phyloP scores from a whole-genome alignment of 495 filamentous ascomycete species.

The Pseudoneurospora amorphoporcata region DNA sequence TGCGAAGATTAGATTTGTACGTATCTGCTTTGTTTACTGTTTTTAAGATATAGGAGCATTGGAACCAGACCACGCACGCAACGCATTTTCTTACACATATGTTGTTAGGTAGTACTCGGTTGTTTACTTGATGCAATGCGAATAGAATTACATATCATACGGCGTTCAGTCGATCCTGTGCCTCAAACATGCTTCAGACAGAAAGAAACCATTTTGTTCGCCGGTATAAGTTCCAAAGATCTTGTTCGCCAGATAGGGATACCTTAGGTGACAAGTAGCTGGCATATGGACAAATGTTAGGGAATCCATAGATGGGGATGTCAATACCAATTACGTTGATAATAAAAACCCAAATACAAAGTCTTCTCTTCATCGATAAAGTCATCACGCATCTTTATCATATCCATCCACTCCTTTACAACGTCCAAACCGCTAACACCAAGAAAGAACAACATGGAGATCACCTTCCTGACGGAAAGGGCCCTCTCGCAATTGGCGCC shows the following conservation, averaged over 20 bases:
- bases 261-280: no score
- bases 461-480: not conserved
- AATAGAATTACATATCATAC: not conserved
- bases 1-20: not conserved
- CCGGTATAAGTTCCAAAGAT: no score
- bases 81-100: not conserved
- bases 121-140: not conserved
- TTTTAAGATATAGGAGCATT: not conserved
- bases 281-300: no score
- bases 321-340: not conserved
- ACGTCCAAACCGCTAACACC: not conserved
- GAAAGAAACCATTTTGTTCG: no score
- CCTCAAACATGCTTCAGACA: not conserved
- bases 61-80: not conserved
- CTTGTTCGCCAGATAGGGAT: no score
- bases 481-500: not conserved
- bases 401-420: not conserved
- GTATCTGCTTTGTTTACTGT: not conserved
- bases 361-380: not conserved
- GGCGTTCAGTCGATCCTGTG: not conserved
- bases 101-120: not conserved
- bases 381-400: not conserved
- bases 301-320: not conserved
- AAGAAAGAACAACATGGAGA: not conserved
- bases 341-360: not conserved